These are phyloP conservation scores for Ambrosiella cleistominuta DNA, from an alignment of 2,329 filamentous ascomycete species.

Conservation along the genomic window DNA sequence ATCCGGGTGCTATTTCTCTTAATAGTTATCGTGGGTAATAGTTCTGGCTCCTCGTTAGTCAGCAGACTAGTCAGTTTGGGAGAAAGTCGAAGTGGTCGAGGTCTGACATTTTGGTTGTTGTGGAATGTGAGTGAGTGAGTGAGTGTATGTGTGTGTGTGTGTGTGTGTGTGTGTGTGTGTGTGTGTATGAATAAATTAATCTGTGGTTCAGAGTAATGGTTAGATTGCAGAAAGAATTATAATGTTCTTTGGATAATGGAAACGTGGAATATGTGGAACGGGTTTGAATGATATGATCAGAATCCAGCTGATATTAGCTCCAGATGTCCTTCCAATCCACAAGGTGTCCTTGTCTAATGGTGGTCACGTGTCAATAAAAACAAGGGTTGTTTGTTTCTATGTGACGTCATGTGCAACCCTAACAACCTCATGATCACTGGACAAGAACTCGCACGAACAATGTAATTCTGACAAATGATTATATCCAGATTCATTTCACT, in stretches of 20 bases:
- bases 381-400: background rate
- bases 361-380: background rate
- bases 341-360: background rate
- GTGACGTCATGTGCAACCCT: background rate
- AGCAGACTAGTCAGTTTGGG: slow-evolving; percentile 23
- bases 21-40: no score
- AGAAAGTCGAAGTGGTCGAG: slow-evolving; percentile 64
- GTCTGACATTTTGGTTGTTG: slow-evolving; percentile 31
- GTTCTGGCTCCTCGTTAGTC: no score
- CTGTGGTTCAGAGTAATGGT: background rate
- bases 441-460: no score
- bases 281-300: background rate
- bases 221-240: background rate
- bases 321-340: background rate
- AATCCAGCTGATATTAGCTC: background rate
- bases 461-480: no score
- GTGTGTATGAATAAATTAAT: background rate
- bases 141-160: background rate
- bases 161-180: background rate
- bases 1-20: no score
- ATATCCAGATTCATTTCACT: no score
- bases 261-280: background rate
- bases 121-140: background rate
- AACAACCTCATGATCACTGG: background rate
- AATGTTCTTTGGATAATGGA: background rate